These are phyloP conservation scores for Fusarium cyanostomum DNA, from an alignment of 2,329 filamentous ascomycete genomes.

Conservation along the genomic window DNA sequence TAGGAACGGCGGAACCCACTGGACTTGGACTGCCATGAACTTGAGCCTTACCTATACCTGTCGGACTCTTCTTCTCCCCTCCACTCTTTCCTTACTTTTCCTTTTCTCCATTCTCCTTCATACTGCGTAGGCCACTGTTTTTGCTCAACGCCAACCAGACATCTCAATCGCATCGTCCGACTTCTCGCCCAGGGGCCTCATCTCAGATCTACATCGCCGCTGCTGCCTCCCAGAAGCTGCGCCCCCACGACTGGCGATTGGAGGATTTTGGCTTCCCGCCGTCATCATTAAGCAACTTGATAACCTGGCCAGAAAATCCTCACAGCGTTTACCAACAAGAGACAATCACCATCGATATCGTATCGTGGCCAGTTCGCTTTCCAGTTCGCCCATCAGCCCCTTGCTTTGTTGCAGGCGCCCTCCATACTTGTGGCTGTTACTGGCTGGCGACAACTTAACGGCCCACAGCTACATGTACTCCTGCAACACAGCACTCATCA, in stretches of 20 bases:
- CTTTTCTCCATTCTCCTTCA: not conserved
- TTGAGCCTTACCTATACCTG: conserved; percentile 7
- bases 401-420: conserved; percentile 8
- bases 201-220: conserved; percentile 3
- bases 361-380: not conserved
- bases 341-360: not conserved
- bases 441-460: conserved; percentile 28
- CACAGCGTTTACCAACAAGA: not conserved
- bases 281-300: not conserved
- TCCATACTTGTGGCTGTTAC: conserved; percentile 12
- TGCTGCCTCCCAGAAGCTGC: conserved; percentile 4
- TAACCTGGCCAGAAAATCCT: not conserved
- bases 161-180: not conserved
- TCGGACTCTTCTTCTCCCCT: not conserved
- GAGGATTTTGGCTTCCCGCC: not conserved
- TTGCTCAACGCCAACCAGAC: conserved; percentile 7
- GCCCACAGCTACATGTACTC: conserved; percentile 25
- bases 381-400: conserved; percentile 14
- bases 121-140: not conserved
- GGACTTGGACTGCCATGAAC: not conserved
- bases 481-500: conserved; percentile 32
- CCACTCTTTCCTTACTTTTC: not conserved
- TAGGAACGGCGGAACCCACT: not conserved
- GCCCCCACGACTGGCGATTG: not conserved
- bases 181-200: conserved; percentile 6